Evolutionary conservation across 352 stramenopile genomes (phyloP).

Genomic region (Pythium myriotylum): DNA sequence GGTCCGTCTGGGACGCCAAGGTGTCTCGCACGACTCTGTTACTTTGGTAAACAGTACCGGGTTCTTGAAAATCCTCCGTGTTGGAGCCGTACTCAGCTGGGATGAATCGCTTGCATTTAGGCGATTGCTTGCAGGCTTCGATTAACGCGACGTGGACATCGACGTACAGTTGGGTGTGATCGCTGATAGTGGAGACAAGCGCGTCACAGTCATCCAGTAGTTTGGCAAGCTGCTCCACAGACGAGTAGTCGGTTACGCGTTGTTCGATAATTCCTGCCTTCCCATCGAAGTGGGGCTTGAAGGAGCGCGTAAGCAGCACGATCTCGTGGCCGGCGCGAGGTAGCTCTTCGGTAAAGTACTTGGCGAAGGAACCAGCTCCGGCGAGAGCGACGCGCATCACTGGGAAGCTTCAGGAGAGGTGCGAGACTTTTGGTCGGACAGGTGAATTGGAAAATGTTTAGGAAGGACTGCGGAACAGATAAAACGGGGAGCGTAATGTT

Average conservation of each 20-base stretch:
- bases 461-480: no score
- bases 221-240: conserved; percentile 12
- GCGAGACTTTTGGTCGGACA: no score
- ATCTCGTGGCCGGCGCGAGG: conserved; percentile 32
- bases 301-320: conserved; percentile 39
- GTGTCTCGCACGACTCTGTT: conserved; percentile 22
- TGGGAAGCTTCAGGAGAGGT: no score
- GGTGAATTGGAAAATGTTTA: no score
- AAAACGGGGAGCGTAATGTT: no score
- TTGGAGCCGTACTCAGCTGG: conserved; percentile 41
- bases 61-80: conserved; percentile 30
- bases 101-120: conserved; percentile 54
- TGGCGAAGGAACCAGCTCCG: conserved; percentile 38
- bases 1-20: conserved; percentile 29
- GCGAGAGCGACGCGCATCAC: conserved; percentile 47
- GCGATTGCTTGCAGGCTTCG: conserved; percentile 36
- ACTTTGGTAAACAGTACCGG: conserved; percentile 13
- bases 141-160: conserved; percentile 31
- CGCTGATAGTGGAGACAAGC: conserved; percentile 31
- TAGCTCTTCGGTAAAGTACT: conserved; percentile 35
- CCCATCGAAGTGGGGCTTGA: conserved; percentile 40
- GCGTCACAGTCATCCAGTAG: conserved; percentile 29
- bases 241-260: conserved; percentile 37
- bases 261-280: conserved; percentile 36
- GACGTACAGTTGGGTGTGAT: neutral